These are phyloP conservation scores for Penicillium odoratum DNA, from an alignment of 495 filamentous ascomycete species.

Conservation along the genomic window DNA sequence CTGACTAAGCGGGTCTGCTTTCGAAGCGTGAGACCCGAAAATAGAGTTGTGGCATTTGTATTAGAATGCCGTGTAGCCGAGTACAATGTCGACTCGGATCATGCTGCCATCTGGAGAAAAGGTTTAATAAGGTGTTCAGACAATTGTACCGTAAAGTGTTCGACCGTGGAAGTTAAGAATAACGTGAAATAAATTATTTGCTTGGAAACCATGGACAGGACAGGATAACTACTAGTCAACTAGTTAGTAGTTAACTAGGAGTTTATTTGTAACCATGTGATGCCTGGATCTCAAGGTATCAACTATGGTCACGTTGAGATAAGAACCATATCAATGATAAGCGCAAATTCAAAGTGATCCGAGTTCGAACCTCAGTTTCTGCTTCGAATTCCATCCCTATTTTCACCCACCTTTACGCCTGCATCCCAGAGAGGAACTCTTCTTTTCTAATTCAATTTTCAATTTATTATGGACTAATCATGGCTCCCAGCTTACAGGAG, in stretches of 20 bases:
- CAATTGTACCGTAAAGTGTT: too few relatives aligned
- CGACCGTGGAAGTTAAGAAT: too few relatives aligned
- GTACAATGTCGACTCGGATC: background rate
- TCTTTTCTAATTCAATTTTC: background rate
- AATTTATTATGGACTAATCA: conserved; percentile 33
- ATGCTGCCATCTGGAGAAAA: too few relatives aligned
- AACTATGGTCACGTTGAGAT: conserved; percentile 1
- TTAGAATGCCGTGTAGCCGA: background rate
- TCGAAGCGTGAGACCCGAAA: too few relatives aligned
- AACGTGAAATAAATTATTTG: too few relatives aligned
- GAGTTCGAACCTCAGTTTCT: conserved; percentile 41
- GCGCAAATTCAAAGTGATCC: conserved; percentile 19
- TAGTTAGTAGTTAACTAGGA: too few relatives aligned
- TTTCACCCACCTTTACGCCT: background rate
- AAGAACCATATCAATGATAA: conserved; percentile 3
- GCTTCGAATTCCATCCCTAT: conserved; percentile 23
- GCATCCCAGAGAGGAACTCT: background rate
- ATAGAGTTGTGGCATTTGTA: too few relatives aligned
- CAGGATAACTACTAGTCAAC: too few relatives aligned
- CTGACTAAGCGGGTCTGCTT: conserved; percentile 5
- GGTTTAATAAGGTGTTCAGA: too few relatives aligned
- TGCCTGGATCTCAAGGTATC: conserved; percentile 2
- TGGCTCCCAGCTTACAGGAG: conserved; percentile 67
- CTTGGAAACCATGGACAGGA: too few relatives aligned
- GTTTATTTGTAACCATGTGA: background rate